Conservation (phyloP, 352 stramenopile species). For the Phytopythium helicoides region DNA sequence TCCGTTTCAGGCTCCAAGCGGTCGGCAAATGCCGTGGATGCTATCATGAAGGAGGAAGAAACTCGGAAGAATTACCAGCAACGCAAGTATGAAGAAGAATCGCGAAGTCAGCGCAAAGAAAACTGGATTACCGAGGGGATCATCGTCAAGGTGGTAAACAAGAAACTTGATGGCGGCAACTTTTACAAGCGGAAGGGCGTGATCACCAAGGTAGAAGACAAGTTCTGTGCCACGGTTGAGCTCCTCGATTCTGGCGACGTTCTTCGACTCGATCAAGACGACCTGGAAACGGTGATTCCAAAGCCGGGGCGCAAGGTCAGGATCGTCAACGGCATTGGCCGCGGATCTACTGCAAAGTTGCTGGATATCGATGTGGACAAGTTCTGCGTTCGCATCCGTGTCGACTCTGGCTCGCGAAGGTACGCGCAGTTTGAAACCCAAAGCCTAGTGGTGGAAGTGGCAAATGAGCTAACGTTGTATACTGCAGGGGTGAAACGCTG, state of each 20-base stretch:
- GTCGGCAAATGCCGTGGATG: slow-evolving; percentile 27
- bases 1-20: slow-evolving; percentile 8
- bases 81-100: slow-evolving; percentile 38
- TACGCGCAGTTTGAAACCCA: slow-evolving; percentile 12
- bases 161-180: slow-evolving; percentile 82
- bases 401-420: slow-evolving; percentile 59
- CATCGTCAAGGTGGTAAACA: slow-evolving; percentile 94
- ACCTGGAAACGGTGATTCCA: slow-evolving; percentile 89
- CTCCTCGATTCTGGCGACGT: slow-evolving; percentile 82
- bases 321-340: slow-evolving; percentile 72
- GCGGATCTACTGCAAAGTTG: slow-evolving; percentile 56
- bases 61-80: slow-evolving; percentile 31
- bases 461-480: background rate
- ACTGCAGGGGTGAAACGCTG: slow-evolving; percentile 51
- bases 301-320: slow-evolving; percentile 64
- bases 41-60: slow-evolving; percentile 65
- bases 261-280: slow-evolving; percentile 83
- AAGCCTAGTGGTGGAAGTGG: background rate
- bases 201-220: slow-evolving; percentile 74
- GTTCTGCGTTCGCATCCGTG: slow-evolving; percentile 62
- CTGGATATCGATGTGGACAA: slow-evolving; percentile 70
- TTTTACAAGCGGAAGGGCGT: slow-evolving; percentile 91
- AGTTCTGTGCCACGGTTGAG: slow-evolving; percentile 79
- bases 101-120: slow-evolving; percentile 55
- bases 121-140: slow-evolving; percentile 92